A percentile compares a stretch with the other conserved stretches of the same genome.
Conservation (phyloP, 805 yeast species). For the Kodamaea sagamina region DNA sequence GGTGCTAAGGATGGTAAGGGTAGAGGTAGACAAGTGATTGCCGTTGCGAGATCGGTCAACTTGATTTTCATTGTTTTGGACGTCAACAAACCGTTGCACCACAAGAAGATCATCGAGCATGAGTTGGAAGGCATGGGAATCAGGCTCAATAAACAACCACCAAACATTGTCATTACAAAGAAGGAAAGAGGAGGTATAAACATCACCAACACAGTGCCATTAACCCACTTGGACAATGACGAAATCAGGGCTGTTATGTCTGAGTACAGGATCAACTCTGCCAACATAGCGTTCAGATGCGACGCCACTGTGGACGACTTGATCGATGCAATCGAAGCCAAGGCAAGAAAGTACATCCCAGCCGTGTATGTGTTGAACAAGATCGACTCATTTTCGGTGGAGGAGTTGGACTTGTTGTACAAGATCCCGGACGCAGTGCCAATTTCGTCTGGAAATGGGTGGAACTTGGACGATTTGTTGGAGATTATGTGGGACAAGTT, state of each 20-base stretch:
- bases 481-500: constrained; percentile 95
- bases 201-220: constrained; percentile 89
- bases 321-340: constrained; percentile 90
- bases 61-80: constrained; percentile 90
- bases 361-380: constrained; percentile 93
- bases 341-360: constrained; percentile 90
- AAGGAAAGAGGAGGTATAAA: constrained; percentile 96
- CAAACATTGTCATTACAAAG: constrained; percentile 87
- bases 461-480: constrained; percentile 94
- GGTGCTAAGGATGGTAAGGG: constrained; percentile 93
- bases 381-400: constrained; percentile 91
- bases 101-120: constrained; percentile 89
- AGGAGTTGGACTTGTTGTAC: constrained; percentile 86
- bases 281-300: constrained; percentile 94
- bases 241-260: constrained; percentile 95
- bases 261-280: constrained; percentile 92
- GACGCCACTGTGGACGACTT: constrained; percentile 97
- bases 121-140: constrained; percentile 98
- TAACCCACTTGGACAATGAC: constrained; percentile 88
- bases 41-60: constrained; percentile 98
- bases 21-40: constrained; percentile 95
- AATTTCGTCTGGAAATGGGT: constrained; percentile 90
- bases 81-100: constrained; percentile 93
- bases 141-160: constrained; percentile 87
- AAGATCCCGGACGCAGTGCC: constrained; percentile 98